Conservation (phyloP, 805 yeast species). For the Spathaspora girioi region DNA sequence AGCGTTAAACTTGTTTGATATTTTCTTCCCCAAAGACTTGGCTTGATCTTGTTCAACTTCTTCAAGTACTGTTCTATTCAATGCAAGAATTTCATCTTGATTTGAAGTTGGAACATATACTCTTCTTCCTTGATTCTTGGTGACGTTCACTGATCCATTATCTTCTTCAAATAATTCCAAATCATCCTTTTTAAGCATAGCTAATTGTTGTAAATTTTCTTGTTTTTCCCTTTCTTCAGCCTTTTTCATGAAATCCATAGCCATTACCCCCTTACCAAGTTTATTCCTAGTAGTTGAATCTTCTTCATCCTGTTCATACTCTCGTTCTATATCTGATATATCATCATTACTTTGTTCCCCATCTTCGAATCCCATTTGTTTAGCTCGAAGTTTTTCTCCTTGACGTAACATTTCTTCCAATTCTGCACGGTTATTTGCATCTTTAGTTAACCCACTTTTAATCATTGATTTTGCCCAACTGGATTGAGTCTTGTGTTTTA, state of each 20-base stretch:
- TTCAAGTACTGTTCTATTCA: constrained; percentile 31
- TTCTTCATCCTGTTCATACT: constrained; percentile 31
- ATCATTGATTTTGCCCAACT: constrained; percentile 91
- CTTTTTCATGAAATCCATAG: constrained; percentile 92
- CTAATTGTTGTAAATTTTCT: constrained; percentile 53
- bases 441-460: constrained; percentile 86
- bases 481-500: constrained; percentile 83
- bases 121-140: constrained; percentile 74
- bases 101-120: constrained; percentile 51
- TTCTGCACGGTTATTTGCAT: constrained; percentile 77
- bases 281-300: constrained; percentile 31
- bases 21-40: constrained; percentile 40
- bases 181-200: constrained; percentile 41
- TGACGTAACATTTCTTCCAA: constrained; percentile 92
- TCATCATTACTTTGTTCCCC: constrained; percentile 53
- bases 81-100: constrained; percentile 31
- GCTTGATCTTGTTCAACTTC: constrained; percentile 52
- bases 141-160: constrained; percentile 41
- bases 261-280: constrained; percentile 84
- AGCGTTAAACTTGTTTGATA: constrained; percentile 21
- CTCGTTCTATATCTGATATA: constrained; percentile 42
- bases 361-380: constrained; percentile 64
- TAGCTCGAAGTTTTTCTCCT: constrained; percentile 72
- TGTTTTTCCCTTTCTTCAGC: constrained; percentile 71
- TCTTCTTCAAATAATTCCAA: constrained; percentile 35